A percentile compares a stretch with the other conserved stretches of the same genome.
Evolutionary conservation across 2,329 filamentous ascomycete species (phyloP).

Genomic region (Botrytis byssoidea): DNA sequence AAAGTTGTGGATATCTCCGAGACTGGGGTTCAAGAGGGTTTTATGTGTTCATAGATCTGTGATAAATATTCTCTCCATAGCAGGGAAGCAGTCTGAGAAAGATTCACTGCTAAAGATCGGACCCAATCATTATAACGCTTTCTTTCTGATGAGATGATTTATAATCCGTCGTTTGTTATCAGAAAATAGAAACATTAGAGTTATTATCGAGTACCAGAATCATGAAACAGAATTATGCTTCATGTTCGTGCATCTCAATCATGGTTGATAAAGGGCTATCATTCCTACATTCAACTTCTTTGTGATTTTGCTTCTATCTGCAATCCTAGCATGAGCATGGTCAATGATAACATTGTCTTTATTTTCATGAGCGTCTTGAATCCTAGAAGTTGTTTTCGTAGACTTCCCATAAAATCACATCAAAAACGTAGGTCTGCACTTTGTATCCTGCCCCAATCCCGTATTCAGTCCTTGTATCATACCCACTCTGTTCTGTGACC

Average conservation of each 20-base stretch:
- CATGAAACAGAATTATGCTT: too few species aligned
- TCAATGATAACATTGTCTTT: not conserved
- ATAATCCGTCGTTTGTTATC: accelerated
- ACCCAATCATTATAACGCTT: not conserved
- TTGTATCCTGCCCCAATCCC: not conserved
- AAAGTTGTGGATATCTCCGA: not conserved
- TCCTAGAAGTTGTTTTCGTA: not conserved
- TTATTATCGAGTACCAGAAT: too few species aligned
- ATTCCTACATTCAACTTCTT: not conserved
- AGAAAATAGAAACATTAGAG: accelerated
- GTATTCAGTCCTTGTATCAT: not conserved
- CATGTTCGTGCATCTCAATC: too few species aligned
- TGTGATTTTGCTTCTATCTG: not conserved
- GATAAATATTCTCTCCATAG: not conserved
- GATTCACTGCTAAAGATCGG: not conserved
- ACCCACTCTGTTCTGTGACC: not conserved
- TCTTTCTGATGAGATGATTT: not conserved
- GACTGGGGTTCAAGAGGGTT: not conserved
- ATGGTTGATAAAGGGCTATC: not conserved
- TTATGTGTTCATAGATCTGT: not conserved
- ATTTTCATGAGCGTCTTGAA: not conserved
- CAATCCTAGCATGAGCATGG: not conserved
- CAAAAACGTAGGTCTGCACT: not conserved
- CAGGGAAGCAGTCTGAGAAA: accelerated
- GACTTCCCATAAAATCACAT: not conserved